These are phyloP conservation scores for Piloderma croceum DNA, from an alignment of 768 basidiomycete genomes.

Conservation along the genomic window DNA sequence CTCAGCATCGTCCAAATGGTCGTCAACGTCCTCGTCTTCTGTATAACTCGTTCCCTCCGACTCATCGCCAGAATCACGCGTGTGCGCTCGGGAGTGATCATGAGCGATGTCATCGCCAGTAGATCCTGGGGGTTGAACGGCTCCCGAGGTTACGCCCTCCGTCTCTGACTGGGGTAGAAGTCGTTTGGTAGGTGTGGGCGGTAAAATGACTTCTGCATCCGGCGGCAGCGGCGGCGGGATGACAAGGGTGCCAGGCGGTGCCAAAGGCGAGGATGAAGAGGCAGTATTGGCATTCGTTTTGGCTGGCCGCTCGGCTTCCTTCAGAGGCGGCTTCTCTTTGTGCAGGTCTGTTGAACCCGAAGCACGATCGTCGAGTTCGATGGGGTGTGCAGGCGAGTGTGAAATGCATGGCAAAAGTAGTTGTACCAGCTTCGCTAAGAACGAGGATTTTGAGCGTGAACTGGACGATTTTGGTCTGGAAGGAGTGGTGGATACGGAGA, in stretches of 20 bases:
- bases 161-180: conserved; percentile 67
- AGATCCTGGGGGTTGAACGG: conserved; percentile 87
- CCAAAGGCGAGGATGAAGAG: too few relatives aligned
- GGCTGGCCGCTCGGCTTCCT: conserved; percentile 1
- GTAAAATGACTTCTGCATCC: conserved; percentile 37
- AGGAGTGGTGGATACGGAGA: conserved; percentile 30
- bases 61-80: conserved; percentile 46
- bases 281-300: conserved; percentile 1
- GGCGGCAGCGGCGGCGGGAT: conserved; percentile 17
- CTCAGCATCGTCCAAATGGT: conserved; percentile 56
- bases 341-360: conserved; percentile 8
- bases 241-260: too few relatives aligned
- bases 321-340: conserved; percentile 5
- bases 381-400: conserved; percentile 8
- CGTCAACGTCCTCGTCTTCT: conserved; percentile 55
- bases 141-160: conserved; percentile 84
- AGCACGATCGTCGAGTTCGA: conserved; percentile 13
- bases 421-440: neutral
- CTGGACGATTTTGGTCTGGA: conserved; percentile 7
- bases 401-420: conserved; percentile 2
- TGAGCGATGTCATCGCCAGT: conserved; percentile 38
- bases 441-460: conserved; percentile 3
- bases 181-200: conserved; percentile 30
- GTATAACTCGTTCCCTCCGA: conserved; percentile 37
- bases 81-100: conserved; percentile 26